Evolutionary conservation across 495 filamentous ascomycete species (phyloP), one percentile per base, ranked within the genome.

Genomic region (Hypoxylon intermedium): DNA sequence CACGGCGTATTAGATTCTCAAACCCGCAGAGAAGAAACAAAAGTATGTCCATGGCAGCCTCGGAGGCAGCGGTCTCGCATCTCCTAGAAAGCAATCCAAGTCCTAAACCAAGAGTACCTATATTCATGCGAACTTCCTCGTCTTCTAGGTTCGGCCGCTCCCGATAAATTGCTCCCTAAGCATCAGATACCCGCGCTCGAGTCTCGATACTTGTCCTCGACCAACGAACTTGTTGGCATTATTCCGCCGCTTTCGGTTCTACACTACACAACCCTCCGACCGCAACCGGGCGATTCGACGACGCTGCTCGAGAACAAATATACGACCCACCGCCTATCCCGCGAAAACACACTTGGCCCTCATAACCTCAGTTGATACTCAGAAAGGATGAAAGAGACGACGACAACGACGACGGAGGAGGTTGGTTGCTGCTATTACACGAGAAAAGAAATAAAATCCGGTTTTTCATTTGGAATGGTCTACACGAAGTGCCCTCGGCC

Each of bases 11-110:
- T 66, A 98, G 93, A 98, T 98, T 77, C 82, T 98, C 79, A 98
- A 98, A 82, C 94, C 94, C 72, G 94, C 94, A 77, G 94, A 98
- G 85, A 98, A 98, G 87, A 98, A 98, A 89, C 93, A 96, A 91
- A 98, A 98, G 92, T 98, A 96, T 84, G 93, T 96, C 74, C 89
- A 90, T 80, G 87, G 87, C 82, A 86, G 89, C 82, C 87, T 93
- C 81, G 90, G 89, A 81, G 85, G 87, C 79, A 85, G 87, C 85
- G 87, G 87, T 78, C 83, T 89, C 79, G 94, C 89, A 86, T 88
- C 90, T 85, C 91, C 89, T 79, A 88, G 90, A 86, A 93, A 90
- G 77, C 86, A 90, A 80, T 64, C 90, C 81, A 91, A 91, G 82
- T 87, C 88, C 78, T 92, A 85, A 87, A 79, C 72, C 79, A 82